These are phyloP conservation scores for Coccomyxa sp. DNA, from an alignment of 139 green algal genomes.

Conservation along the genomic window DNA sequence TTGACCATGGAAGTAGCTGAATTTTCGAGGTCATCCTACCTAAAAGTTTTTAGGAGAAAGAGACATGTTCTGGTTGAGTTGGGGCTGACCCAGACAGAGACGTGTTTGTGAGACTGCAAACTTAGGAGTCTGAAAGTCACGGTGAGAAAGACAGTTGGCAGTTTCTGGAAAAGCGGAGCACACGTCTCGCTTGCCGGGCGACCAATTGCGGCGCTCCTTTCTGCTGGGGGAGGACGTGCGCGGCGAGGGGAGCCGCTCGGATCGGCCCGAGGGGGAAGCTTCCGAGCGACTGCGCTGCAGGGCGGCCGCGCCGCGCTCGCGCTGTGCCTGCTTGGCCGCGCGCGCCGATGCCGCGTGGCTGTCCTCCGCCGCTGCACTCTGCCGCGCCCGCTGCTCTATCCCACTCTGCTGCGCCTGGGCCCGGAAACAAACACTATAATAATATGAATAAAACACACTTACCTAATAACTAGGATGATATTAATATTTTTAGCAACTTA, in stretches of 20 bases:
- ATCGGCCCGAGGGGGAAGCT: neutral
- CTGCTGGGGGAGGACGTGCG: neutral
- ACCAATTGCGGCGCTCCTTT: neutral
- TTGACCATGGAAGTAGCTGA: too few species aligned
- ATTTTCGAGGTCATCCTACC: too few species aligned
- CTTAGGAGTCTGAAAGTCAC: too few species aligned
- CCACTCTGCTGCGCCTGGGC: neutral
- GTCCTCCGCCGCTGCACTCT: constrained; percentile 22
- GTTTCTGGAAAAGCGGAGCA: neutral
- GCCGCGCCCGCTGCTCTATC: constrained; percentile 41
- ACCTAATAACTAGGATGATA: too few species aligned
- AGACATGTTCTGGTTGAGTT: too few species aligned
- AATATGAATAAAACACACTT: too few species aligned
- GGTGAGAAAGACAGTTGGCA: neutral
- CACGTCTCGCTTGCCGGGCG: neutral
- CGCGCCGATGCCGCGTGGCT: neutral
- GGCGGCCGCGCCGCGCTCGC: neutral
- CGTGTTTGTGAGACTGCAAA: too few species aligned
- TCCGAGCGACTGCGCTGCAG: neutral
- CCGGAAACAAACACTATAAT: too few species aligned
- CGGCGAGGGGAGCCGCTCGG: neutral
- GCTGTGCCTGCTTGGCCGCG: neutral
- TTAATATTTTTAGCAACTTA: too few species aligned
- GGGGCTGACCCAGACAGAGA: too few species aligned
- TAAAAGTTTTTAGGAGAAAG: too few species aligned